phyloP scores from a whole-genome alignment of 257 asterid genomes.

The Paulownia fortunei region DNA sequence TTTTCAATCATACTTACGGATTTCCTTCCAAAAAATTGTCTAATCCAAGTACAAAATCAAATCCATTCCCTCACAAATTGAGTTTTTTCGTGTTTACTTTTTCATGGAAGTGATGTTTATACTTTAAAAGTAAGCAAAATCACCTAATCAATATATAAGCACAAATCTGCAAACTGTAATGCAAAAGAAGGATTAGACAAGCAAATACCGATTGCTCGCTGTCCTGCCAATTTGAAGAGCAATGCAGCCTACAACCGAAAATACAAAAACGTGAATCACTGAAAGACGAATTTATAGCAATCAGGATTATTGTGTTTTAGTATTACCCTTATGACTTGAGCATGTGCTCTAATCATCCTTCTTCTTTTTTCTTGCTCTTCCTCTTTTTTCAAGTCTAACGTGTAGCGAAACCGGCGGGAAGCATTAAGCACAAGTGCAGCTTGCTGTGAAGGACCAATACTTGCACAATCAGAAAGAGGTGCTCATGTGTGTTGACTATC shows the following conservation, averaged over 20 bases:
- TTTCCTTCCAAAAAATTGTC: not conserved
- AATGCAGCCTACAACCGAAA: constrained; percentile 74
- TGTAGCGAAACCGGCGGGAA: constrained; percentile 92
- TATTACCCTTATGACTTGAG: constrained; percentile 93
- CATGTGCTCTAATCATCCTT: constrained; percentile 91
- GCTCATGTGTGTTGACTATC: not conserved
- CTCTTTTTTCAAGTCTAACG: constrained; percentile 79
- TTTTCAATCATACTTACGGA: not conserved
- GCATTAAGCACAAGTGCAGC: constrained; percentile 97
- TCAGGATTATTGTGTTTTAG: constrained; percentile 12
- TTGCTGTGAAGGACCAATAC: constrained; percentile 56
- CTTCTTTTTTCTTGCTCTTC: constrained; percentile 75
- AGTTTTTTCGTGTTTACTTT: not conserved
- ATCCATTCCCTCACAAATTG: not conserved
- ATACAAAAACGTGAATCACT: constrained; percentile 25
- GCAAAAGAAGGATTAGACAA: constrained; percentile 24
- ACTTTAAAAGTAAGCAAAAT: not conserved
- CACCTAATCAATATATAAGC: not conserved
- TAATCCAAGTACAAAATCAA: not conserved
- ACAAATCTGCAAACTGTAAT: not conserved
- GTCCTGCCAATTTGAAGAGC: constrained; percentile 96
- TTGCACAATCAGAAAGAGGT: constrained; percentile 30
- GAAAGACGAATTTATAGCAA: not conserved
- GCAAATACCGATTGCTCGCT: constrained; percentile 78
- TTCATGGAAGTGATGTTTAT: not conserved